phyloP scores from a whole-genome alignment of 2,329 filamentous ascomycete species.

The Ambrosiella beaveri region DNA sequence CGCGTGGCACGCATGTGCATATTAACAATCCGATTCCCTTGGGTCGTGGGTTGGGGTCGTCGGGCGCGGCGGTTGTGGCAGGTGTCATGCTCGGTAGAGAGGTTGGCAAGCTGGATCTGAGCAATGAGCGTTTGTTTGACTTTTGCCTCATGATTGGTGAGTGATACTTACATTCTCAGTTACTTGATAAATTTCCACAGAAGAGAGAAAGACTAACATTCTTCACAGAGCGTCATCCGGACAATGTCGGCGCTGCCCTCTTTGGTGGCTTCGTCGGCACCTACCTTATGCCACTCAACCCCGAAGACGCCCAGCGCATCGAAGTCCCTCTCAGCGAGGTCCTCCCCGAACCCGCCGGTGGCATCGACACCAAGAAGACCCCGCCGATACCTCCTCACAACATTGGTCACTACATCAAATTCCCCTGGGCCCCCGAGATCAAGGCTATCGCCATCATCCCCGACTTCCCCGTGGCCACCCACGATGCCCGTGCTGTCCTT shows the following conservation, averaged over 20 bases:
- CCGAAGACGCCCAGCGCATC: constrained; percentile 73
- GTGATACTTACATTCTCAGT: constrained; percentile 12
- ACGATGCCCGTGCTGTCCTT: constrained; percentile 71
- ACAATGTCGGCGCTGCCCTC: constrained; percentile 86
- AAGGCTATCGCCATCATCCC: constrained; percentile 95
- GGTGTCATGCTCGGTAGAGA: constrained; percentile 88
- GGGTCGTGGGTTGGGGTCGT: constrained; percentile 83
- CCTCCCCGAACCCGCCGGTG: constrained; percentile 74
- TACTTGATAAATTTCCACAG: not conserved
- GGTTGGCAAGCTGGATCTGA: constrained; percentile 60
- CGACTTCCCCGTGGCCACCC: constrained; percentile 88
- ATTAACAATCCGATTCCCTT: constrained; percentile 92
- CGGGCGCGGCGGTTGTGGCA: constrained; percentile 84
- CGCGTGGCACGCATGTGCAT: constrained; percentile 73
- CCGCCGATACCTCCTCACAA: constrained; percentile 80
- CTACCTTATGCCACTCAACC: constrained; percentile 80
- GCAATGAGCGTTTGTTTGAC: constrained; percentile 72
- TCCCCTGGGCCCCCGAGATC: constrained; percentile 84
- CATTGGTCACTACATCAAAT: constrained; percentile 93
- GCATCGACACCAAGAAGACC: constrained; percentile 69
- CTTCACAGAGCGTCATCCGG: constrained; percentile 58
- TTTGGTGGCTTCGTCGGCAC: constrained; percentile 96
- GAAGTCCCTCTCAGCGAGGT: constrained; percentile 94
- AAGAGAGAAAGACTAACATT: not conserved
- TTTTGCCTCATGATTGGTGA: constrained; percentile 91